A percentile compares a stretch with the other conserved stretches of the same genome.
Evolutionary conservation across 129 eudicot species (phyloP).

Genomic region (Lactuca sativa): DNA sequence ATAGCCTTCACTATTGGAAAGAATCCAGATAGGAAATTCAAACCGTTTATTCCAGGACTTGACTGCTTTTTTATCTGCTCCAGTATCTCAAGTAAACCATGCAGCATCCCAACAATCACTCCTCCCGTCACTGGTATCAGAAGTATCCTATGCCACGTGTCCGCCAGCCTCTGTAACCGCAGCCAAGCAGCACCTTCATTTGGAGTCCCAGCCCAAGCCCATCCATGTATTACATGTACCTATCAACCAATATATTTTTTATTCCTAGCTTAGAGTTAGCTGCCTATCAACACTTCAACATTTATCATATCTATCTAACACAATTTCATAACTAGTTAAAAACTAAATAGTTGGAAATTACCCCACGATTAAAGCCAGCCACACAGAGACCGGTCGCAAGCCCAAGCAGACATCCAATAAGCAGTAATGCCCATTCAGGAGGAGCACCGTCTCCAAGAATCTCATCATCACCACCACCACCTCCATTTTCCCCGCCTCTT

Average conservation of each 20-base stretch:
- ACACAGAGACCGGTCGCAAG: conserved; percentile 92
- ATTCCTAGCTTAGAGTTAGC: neutral
- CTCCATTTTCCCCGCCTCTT: conserved; percentile 23
- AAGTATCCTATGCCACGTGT: conserved; percentile 97
- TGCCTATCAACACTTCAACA: neutral
- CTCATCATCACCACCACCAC: conserved; percentile 55
- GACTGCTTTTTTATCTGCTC: conserved; percentile 79
- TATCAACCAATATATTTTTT: conserved; percentile 13
- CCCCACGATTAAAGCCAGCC: conserved; percentile 87
- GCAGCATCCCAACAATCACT: conserved; percentile 93
- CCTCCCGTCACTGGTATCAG: conserved; percentile 96
- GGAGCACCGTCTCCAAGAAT: conserved; percentile 78
- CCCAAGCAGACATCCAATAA: conserved; percentile 86
- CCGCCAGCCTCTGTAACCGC: conserved; percentile 80
- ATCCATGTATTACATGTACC: conserved; percentile 97
- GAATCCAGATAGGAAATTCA: conserved; percentile 64
- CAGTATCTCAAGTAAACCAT: conserved; percentile 89
- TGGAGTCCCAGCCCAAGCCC: conserved; percentile 99
- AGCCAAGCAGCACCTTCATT: conserved; percentile 99
- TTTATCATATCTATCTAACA: neutral
- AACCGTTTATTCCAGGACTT: conserved; percentile 60
- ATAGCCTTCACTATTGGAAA: conserved; percentile 82
- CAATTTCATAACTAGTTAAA: neutral
- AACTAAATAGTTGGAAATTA: conserved; percentile 26
- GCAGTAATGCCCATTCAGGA: conserved; percentile 97